A percentile compares a stretch with the other conserved stretches of the same genome.
phyloP scores from a whole-genome alignment of 169 alveolate species.

The Cryptosporidium canis region DNA sequence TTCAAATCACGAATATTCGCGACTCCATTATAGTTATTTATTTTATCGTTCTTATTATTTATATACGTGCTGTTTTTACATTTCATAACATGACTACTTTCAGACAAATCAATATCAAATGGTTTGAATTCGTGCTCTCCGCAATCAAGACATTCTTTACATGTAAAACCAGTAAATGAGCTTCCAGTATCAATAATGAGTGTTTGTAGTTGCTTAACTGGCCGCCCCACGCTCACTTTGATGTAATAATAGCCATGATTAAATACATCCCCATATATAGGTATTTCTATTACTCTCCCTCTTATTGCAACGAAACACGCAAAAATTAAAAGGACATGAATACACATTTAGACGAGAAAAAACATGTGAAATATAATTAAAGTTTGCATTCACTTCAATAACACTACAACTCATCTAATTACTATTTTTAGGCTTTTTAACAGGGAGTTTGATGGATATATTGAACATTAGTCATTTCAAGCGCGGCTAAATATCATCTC shows the following conservation, averaged over 20 bases:
- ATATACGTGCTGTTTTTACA: conserved; percentile 39
- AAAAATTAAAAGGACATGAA: background rate
- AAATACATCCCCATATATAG: conserved; percentile 62
- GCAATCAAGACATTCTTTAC: conserved; percentile 79
- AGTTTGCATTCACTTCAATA: too few species aligned
- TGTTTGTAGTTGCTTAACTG: conserved; percentile 74
- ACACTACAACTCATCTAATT: too few species aligned
- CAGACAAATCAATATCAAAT: conserved; percentile 9
- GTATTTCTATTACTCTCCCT: background rate
- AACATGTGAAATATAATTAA: background rate
- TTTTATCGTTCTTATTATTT: background rate
- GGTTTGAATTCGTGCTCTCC: conserved; percentile 76
- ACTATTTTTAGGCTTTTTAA: too few species aligned
- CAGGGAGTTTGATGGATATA: too few species aligned
- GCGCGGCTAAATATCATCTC: background rate
- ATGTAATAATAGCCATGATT: conserved; percentile 46
- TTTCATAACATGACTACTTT: conserved; percentile 28
- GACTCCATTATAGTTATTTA: background rate
- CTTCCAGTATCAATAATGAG: conserved; percentile 87
- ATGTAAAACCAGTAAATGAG: conserved; percentile 84
- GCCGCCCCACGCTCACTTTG: conserved; percentile 23
- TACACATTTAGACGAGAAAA: background rate
- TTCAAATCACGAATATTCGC: background rate
- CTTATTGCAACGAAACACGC: background rate
- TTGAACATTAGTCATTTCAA: too few species aligned